Evolutionary conservation across 169 alveolate species (phyloP).

Genomic region (Eimeria brunetti): DNA sequence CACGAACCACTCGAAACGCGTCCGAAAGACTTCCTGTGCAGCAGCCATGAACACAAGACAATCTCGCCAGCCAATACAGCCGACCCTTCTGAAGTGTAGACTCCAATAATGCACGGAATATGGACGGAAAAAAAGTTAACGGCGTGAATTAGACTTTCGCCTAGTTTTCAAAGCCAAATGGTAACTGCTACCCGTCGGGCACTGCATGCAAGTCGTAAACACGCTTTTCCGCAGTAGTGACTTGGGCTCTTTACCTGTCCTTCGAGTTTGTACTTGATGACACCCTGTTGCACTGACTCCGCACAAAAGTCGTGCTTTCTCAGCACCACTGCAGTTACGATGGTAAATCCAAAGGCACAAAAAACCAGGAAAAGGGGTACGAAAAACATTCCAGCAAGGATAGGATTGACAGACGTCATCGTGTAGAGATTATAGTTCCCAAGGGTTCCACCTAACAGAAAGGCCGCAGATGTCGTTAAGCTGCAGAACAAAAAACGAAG

Average conservation of each 20-base stretch:
- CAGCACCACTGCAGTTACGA: constrained; percentile 65
- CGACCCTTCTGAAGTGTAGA: not conserved
- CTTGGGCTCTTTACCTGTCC: not conserved
- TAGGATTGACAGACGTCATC: not conserved
- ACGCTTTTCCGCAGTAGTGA: not conserved
- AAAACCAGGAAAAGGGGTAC: constrained; percentile 65
- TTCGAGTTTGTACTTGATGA: constrained; percentile 17
- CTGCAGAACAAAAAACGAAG: not conserved
- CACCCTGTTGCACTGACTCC: constrained; percentile 3
- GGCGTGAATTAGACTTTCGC: not conserved
- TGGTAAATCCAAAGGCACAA: constrained; percentile 47
- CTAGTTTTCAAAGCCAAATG: not conserved
- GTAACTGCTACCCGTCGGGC: not conserved
- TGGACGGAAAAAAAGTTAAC: not conserved
- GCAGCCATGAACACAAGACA: not conserved
- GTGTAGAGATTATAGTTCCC: constrained; percentile 52
- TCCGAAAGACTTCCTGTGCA: constrained; percentile 31
- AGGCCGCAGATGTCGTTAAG: constrained; percentile 64
- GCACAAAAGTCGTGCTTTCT: constrained; percentile 57
- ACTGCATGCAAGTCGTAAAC: not conserved
- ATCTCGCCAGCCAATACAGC: not conserved
- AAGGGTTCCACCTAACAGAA: constrained; percentile 45
- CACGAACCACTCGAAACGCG: constrained; percentile 31
- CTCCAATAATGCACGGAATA: not conserved
- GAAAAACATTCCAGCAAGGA: constrained; percentile 54